Evolutionary conservation across 352 stramenopile species (phyloP), one percentile per base, ranked within the genome.

Genomic region (Pythium grandisporangium): DNA sequence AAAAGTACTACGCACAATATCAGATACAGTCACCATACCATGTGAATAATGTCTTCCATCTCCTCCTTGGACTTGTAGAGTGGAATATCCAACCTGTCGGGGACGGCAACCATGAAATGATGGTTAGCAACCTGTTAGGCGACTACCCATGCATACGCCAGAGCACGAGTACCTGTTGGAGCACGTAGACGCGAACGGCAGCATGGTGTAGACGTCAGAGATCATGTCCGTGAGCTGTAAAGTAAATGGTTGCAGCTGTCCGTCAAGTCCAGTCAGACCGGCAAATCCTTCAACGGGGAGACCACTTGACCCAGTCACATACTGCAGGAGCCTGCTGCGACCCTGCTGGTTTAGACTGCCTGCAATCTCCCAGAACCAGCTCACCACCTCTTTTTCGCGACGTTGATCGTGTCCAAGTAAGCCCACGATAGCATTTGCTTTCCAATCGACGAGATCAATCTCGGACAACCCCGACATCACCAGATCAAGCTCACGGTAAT

Each of bases 401-500:
- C 42, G 24, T 6, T 43, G 40, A 17, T 49, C 58, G 25, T 73
- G 64, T 1, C 45, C 53, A 2, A 63, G 40, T 16, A 60, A 30
- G 2, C 80, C 60, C 20, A 84, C 49, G 1, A 71, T 61, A 2
- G 85, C 93, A 54, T 96, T 64, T 2, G 59, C 52, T 39, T 67
- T 72, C 87, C 90, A 96, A 51, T 97, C 89, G 11, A 55, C 55
- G 11, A 96, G 55, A 47, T 97, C 83, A 38, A 97, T 93, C 24
- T 73, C 42, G 3, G 61, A 44, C 30, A 95, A 49, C 1, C 80
- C 80, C 2, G 72, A 86, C 6, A 93, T 42, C 26, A 93, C 33
- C 11, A 93, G 45, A n/a, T 89, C 79, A 1, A 99, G 65, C 66
- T 99, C 95, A 66, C 98, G 95, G 63, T 97, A 98, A 56, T 99